Conservation (phyloP, 805 yeast genomes). For the Kluyveromyces dobzhanskii region DNA sequence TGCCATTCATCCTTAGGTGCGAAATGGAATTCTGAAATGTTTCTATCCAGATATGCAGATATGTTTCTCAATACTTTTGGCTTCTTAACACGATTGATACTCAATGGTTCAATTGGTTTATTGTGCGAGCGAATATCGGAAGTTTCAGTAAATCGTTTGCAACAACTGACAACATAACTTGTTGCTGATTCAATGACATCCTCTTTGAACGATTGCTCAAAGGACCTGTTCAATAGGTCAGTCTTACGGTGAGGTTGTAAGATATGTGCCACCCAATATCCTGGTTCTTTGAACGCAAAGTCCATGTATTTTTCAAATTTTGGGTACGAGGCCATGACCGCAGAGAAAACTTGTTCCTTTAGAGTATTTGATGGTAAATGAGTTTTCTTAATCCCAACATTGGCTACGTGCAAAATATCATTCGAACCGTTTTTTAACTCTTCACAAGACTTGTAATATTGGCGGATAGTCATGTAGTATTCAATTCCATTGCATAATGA, state of each 20-base stretch:
- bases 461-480: constrained; percentile 7
- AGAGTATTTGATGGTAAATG: constrained; percentile 5
- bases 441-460: constrained; percentile 6
- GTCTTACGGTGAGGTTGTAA: constrained; percentile 10
- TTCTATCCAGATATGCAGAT: not conserved
- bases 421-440: constrained; percentile 4
- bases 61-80: not conserved
- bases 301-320: constrained; percentile 7
- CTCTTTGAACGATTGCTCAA: constrained; percentile 4
- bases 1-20: constrained; percentile 9
- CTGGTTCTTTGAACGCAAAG: constrained; percentile 8
- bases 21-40: not conserved
- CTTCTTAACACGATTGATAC: constrained; percentile 2
- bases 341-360: not conserved
- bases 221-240: constrained; percentile 2
- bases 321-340: constrained; percentile 7
- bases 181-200: constrained; percentile 1
- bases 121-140: no score
- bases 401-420: constrained; percentile 3
- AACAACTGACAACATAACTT: constrained; percentile 7
- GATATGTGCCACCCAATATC: constrained; percentile 12
- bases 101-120: not conserved
- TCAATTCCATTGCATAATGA: constrained; percentile 6
- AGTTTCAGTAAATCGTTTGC: constrained; percentile 1
- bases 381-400: constrained; percentile 5